Evolutionary conservation across 371 early-diverging fungal species (phyloP).

Genomic region (Circinella minor): DNA sequence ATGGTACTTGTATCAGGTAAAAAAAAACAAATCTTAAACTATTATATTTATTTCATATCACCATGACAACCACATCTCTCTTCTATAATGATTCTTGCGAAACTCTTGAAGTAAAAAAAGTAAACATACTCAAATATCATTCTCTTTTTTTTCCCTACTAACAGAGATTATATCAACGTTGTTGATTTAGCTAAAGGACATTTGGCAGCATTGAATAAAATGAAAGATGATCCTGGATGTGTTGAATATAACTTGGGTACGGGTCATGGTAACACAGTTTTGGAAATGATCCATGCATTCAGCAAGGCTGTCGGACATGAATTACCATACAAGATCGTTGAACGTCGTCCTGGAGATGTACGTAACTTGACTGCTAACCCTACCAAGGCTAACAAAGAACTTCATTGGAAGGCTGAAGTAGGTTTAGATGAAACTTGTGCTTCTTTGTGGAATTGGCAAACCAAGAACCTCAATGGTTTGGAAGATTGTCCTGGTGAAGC

Average conservation of each 20-base stretch:
- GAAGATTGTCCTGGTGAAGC: conserved; percentile 50
- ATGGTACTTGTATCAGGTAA: conserved; percentile 87
- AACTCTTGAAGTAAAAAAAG: too few species aligned
- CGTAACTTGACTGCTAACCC: conserved; percentile 82
- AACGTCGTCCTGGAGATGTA: conserved; percentile 87
- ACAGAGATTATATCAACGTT: conserved; percentile 89
- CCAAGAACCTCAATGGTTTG: conserved; percentile 69
- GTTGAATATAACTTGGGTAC: conserved; percentile 88
- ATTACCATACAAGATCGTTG: conserved; percentile 68
- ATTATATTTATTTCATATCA: not conserved
- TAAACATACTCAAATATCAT: too few species aligned
- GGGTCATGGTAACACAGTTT: conserved; percentile 84
- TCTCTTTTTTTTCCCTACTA: not conserved
- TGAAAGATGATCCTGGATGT: conserved; percentile 60
- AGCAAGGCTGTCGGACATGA: conserved; percentile 67
- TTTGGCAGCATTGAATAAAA: conserved; percentile 77
- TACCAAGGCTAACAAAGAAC: conserved; percentile 66
- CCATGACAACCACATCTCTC: not conserved
- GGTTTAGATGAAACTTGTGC: conserved; percentile 77
- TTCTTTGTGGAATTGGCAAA: conserved; percentile 88
- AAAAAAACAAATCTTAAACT: too few species aligned
- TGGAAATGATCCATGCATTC: conserved; percentile 87
- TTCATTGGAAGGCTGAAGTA: conserved; percentile 76
- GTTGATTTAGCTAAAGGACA: conserved; percentile 89
- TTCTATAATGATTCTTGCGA: too few species aligned